Evolutionary conservation across 1,284 basidiomycete genomes (phyloP), one percentile per base, ranked within the genome.

Genomic region (Apiotrichum mycotoxinovorans): DNA sequence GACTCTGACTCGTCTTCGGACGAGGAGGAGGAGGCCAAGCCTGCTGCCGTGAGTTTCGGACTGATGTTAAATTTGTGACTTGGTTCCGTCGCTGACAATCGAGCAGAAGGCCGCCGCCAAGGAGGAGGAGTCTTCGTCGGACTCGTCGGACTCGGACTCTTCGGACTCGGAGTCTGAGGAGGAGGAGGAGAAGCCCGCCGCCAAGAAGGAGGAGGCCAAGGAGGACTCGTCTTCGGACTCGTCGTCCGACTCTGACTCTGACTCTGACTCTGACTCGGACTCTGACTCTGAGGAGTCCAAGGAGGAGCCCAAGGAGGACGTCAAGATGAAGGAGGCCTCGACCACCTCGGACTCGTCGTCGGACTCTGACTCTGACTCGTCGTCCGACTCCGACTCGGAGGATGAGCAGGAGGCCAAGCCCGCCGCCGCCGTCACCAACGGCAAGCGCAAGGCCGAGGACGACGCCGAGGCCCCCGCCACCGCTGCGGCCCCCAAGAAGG

Each of bases 401-500:
- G 69, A n/a, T n/a, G n/a, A n/a, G n/a, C n/a, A 70, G 56, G 63
- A 68, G 59, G 70, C 66, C 41, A 66, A 71, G 51, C 30, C 30
- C 68, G 66, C 74, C 54, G 65, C 68, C 40, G 64, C 69, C 37
- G 56, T 62, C 34, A 67, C 61, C 57, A 74, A 66, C 61, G 64
- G 64, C 57, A 59, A 56, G 63, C 61, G 59, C 55, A 60, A 80
- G 57, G 75, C 78, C 42, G 85, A 87, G 58, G 70, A 68, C 52
- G 72, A 79, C 73, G 82, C 82, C 35, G 82, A 86, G 66, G 73
- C 79, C 41, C 72, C 78, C 44, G 78, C 79, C 52, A 66, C 74
- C 59, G 77, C 77, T 12, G 30, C 30, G 30, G n/a, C n/a, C 63
- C 71, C 75, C 83, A 80, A 71, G 65, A 96, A 97, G 81, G 88